Conservation (phyloP, 345 rosid species). For the Conringia planisiliqua region DNA sequence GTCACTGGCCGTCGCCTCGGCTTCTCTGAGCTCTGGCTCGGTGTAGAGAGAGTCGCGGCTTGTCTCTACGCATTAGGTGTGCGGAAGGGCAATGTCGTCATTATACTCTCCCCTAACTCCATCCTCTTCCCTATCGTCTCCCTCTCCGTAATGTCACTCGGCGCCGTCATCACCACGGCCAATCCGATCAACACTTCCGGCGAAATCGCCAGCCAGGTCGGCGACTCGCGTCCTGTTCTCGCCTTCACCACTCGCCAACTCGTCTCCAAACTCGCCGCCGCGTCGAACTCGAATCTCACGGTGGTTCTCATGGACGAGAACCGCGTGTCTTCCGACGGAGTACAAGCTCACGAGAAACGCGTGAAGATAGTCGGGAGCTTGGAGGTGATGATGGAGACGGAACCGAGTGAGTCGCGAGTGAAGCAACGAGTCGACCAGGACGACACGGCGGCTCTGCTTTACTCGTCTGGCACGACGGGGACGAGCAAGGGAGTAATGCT, state of each 20-base stretch:
- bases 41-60: conserved; percentile 64
- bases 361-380: conserved; percentile 46
- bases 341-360: background rate
- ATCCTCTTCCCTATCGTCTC: conserved; percentile 77
- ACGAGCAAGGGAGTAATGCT: conserved; percentile 81
- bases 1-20: conserved; percentile 55
- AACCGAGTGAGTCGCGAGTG: conserved; percentile 34
- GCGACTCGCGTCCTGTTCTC: conserved; percentile 57
- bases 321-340: background rate
- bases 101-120: conserved; percentile 84
- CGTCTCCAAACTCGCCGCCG: conserved; percentile 47
- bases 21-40: conserved; percentile 62
- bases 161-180: conserved; percentile 84
- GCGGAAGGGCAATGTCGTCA: conserved; percentile 69
- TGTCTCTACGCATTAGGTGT: conserved; percentile 60
- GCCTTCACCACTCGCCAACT: conserved; percentile 61
- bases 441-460: conserved; percentile 79
- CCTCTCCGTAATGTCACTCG: conserved; percentile 88
- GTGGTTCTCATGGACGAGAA: conserved; percentile 48
- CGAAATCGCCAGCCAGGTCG: conserved; percentile 65
- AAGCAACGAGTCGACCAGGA: conserved; percentile 60
- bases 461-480: conserved; percentile 94
- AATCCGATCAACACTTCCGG: conserved; percentile 74
- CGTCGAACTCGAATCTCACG: conserved; percentile 30
- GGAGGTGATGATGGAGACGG: conserved; percentile 42